Conservation (phyloP, 169 alveolate species). For the Plasmodium inui region DNA sequence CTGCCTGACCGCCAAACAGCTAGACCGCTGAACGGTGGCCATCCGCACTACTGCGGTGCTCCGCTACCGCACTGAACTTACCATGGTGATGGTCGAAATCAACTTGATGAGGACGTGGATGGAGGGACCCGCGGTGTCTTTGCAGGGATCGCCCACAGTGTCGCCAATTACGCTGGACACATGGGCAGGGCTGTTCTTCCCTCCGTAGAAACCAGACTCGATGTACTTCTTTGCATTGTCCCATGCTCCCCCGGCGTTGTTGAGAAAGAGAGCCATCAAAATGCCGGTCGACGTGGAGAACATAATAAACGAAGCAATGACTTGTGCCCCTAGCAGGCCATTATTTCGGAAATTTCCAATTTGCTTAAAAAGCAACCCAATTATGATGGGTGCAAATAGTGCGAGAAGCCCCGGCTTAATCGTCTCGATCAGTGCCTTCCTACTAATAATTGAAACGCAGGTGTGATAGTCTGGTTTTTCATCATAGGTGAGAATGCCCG, state of each 20-base stretch:
- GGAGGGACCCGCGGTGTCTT: slow-evolving; percentile 93
- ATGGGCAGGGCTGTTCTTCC: slow-evolving; percentile 83
- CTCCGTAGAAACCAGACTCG: slow-evolving; percentile 85
- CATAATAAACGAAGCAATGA: slow-evolving; percentile 88
- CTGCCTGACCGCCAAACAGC: too few species aligned
- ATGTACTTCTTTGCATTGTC: slow-evolving; percentile 90
- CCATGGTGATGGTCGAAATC: slow-evolving; percentile 62
- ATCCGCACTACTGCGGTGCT: not conserved
- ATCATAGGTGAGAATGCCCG: slow-evolving; percentile 82
- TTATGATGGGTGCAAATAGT: slow-evolving; percentile 79
- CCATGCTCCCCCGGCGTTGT: slow-evolving; percentile 93
- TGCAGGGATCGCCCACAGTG: slow-evolving; percentile 93
- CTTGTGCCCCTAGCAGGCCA: slow-evolving; percentile 83
- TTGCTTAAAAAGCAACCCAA: slow-evolving; percentile 86
- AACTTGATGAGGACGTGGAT: slow-evolving; percentile 86
- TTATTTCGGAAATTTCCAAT: slow-evolving; percentile 78
- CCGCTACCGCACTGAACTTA: not conserved
- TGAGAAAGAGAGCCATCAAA: slow-evolving; percentile 87
- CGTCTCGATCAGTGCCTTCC: slow-evolving; percentile 87
- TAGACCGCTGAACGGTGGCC: not conserved
- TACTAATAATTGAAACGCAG: slow-evolving; percentile 88
- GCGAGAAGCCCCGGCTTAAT: slow-evolving; percentile 88
- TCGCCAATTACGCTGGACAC: slow-evolving; percentile 89
- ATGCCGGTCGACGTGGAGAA: slow-evolving; percentile 91
- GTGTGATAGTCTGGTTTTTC: slow-evolving; percentile 90